Evolutionary conservation across 1,139 yeast species (phyloP), one percentile per base, ranked within the genome.

Genomic region (Pichia sp.): DNA sequence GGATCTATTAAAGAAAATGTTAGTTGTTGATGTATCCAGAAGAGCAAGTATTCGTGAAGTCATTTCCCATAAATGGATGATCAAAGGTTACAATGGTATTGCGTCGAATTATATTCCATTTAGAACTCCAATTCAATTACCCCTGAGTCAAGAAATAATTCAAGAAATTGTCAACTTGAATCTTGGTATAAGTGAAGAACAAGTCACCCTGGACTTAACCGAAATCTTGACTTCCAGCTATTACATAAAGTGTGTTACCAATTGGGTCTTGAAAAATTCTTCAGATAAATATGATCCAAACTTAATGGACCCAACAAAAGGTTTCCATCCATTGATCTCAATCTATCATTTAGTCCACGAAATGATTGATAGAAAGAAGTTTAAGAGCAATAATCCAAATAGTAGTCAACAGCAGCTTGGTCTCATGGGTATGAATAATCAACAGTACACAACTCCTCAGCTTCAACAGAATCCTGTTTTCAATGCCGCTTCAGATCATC

Each of bases 21-120:
- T 95, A 56, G 96, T 90, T 43, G 97, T 93, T 6, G 90, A 90
- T 65, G 96, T 97, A 5, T 65, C 74, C 4, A 83, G 83, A 59
- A 82, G 99, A 66, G 97, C 97, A 1, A 72, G 87, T 0, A 75
- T 95, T 58, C 76, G 78, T 55, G 97, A 90, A 66, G 89, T 93
- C 8, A 78, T 87, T 62, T 77, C 80, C 58, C 99, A 93, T 64
- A 97, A 97, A 2, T 93, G 99, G 99, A 87, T 95, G 90, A 79
- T 78, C 57, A 85, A 85, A 67, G 97, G 97, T 16, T 90, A 82
- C 67, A 97, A 90, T 57, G 80, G 79, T 48, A 80, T 85, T 0
- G 85, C 89, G 2, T 79, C 84, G 6, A 83, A 84, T 50, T 86
- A 84, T 67, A 71, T 93, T 43, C 97, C 98, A 0, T 79, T 77